Conservation (phyloP, 2,329 filamentous ascomycete species). For the Cladosporium sp. region DNA sequence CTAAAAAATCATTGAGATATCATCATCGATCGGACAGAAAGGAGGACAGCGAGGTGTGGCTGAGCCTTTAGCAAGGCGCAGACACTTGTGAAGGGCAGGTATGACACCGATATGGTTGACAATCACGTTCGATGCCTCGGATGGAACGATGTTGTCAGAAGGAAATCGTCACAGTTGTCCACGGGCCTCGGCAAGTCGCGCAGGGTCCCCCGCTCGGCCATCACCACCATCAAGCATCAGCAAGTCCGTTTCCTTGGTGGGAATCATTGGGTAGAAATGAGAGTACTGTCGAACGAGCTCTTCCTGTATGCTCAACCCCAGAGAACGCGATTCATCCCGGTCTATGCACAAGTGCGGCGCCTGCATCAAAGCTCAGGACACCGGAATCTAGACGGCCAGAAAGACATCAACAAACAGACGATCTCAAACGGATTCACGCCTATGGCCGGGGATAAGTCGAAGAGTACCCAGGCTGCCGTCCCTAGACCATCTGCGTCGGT, state of each 20-base stretch:
- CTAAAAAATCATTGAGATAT: neutral
- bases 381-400: neutral
- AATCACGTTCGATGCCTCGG: too few species aligned
- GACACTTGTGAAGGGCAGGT: too few species aligned
- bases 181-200: neutral
- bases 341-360: neutral
- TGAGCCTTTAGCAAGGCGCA: neutral
- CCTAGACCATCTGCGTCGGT: conserved; percentile 67
- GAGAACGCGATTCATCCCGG: neutral
- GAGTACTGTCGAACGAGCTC: neutral
- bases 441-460: conserved; percentile 14
- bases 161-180: neutral
- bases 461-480: conserved; percentile 36
- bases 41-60: neutral
- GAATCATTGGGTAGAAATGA: neutral
- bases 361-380: neutral
- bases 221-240: neutral
- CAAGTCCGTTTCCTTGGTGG: neutral
- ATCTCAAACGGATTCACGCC: conserved; percentile 12
- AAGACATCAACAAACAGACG: conserved; percentile 10
- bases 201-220: conserved; percentile 1
- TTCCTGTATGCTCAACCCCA: neutral
- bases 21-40: neutral
- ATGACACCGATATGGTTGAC: too few species aligned
- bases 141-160: too few species aligned